Evolutionary conservation across 441 rosid species (phyloP), one percentile per base, ranked within the genome.

Genomic region (Gossypium trilobum): DNA sequence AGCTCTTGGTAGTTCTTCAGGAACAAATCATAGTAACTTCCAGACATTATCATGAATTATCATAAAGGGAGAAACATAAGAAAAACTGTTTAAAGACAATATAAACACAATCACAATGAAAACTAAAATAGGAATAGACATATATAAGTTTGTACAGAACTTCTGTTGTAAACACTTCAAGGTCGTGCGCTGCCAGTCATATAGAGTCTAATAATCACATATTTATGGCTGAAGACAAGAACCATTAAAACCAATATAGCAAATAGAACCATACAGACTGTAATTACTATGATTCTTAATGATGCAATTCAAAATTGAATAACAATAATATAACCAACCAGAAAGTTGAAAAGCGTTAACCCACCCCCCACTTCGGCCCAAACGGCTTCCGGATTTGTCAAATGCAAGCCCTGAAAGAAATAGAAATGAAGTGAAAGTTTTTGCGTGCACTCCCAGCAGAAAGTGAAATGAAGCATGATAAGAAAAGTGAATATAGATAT

Each of bases 331-430:
- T 17, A 51, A 25, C 1, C 29, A 73, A 48, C 2, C 2, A 9
- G n/a, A 7, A 52, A 62, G n/a, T 27, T 11, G 2, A 19, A 48
- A 52, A 19, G 23, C 19, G 19, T 54, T 36, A 79, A 75, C 89
- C 54, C 82, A 93, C 98, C 98, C 97, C 77, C 97, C 96, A 59
- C 96, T 95, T 74, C 97, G 97, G 60, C 97, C 98, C 78, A 93
- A 68, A 78, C 97, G 93, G 77, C 95, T 82, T 71, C 96, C 93
- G 73, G 84, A 82, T 83, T 75, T 84, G 72, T 91, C 96, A 87
- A 93, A 93, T 52, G 98, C 98, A 70, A 93, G 96, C 66, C 98
- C 97, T 93, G 87, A 48, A 65, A 82, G 72, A 33, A 72, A 23
- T 10, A 50, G 62, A 70, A 48, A 50, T 31, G 9, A 33, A 36